phyloP scores from a whole-genome alignment of 257 asterid genomes.

The Fraxinus pennsylvanica region DNA sequence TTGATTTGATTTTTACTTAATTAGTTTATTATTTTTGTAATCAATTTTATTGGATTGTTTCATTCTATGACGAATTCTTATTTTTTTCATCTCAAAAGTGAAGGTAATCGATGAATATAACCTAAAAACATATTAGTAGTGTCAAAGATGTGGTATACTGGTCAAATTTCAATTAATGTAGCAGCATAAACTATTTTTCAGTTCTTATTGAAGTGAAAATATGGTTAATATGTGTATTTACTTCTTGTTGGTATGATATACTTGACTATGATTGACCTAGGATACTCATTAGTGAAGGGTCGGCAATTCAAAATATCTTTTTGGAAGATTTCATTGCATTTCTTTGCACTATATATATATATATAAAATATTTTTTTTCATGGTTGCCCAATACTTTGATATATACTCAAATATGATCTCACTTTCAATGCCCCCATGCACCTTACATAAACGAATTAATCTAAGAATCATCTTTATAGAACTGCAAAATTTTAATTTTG shows the following conservation, averaged over 20 bases:
- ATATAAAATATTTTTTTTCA: too few relatives aligned
- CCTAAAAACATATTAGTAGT: neutral
- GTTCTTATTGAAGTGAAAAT: neutral
- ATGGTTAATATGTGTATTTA: neutral
- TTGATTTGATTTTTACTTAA: too few relatives aligned
- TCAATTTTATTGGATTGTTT: neutral
- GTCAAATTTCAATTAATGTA: neutral
- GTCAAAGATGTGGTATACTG: neutral
- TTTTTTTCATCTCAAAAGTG: neutral
- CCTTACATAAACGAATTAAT: neutral
- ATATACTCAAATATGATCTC: too few relatives aligned
- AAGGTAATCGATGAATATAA: neutral
- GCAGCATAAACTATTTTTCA: neutral
- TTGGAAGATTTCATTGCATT: too few relatives aligned
- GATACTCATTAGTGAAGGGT: too few relatives aligned
- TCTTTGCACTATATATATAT: too few relatives aligned
- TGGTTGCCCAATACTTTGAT: too few relatives aligned
- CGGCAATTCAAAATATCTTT: too few relatives aligned
- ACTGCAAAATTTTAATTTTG: neutral
- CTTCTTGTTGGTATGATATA: neutral
- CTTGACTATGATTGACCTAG: neutral
- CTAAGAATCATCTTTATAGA: neutral
- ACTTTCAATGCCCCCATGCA: neutral
- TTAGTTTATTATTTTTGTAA: too few relatives aligned
- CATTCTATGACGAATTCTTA: neutral